phyloP scores from a whole-genome alignment of 2,329 filamentous ascomycete genomes.

The Teratosphaeria viscida region DNA sequence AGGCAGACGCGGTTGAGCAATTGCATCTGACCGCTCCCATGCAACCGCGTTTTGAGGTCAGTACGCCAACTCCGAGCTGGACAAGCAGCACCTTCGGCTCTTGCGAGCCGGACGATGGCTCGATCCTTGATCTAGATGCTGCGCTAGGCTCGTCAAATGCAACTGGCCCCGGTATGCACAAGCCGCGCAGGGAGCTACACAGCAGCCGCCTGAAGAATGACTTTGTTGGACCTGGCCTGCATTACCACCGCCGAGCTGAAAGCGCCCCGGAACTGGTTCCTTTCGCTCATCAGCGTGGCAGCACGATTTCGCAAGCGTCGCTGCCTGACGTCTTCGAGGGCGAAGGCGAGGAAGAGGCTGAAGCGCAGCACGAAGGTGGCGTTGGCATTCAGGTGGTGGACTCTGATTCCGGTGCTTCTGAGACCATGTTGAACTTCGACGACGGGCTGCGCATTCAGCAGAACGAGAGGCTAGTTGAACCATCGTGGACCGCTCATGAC shows the following conservation, averaged over 20 bases:
- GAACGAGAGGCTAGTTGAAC: slow-evolving; percentile 14
- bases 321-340: slow-evolving; percentile 87
- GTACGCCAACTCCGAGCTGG: slow-evolving; percentile 8
- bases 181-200: slow-evolving; percentile 59
- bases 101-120: slow-evolving; percentile 48
- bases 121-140: slow-evolving; percentile 88
- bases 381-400: slow-evolving; percentile 24
- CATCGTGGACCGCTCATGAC: slow-evolving; percentile 11
- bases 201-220: slow-evolving; percentile 63
- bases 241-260: slow-evolving; percentile 68
- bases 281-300: slow-evolving; percentile 45
- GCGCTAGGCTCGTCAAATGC: slow-evolving; percentile 89
- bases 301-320: slow-evolving; percentile 41
- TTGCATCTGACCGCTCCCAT: slow-evolving; percentile 8
- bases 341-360: slow-evolving; percentile 56
- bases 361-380: slow-evolving; percentile 13
- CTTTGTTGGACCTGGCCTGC: slow-evolving; percentile 57
- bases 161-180: slow-evolving; percentile 57
- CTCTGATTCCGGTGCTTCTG: slow-evolving; percentile 9
- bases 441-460: slow-evolving; percentile 14
- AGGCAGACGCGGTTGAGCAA: background rate
- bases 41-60: slow-evolving; percentile 6
- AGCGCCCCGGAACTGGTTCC: slow-evolving; percentile 70
- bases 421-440: slow-evolving; percentile 1
- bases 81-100: slow-evolving; percentile 4